These are phyloP conservation scores for Mallotus japonicus DNA, from an alignment of 441 rosid genomes.

Conservation along the genomic window DNA sequence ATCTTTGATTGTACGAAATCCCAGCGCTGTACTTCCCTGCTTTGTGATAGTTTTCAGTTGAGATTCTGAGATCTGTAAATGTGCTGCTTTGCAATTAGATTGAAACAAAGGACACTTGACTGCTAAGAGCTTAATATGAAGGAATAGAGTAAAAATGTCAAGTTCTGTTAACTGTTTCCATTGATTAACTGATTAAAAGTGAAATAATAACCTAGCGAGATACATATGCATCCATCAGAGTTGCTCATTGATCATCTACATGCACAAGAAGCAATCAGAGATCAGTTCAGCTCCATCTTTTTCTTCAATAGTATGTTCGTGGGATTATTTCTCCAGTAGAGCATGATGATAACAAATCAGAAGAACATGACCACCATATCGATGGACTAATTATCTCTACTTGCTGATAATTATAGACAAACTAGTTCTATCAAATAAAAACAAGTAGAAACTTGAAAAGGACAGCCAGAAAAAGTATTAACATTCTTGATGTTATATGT, in stretches of 20 bases:
- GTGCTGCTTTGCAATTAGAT: background rate
- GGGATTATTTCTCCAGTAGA: conserved; percentile 57
- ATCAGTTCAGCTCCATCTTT: conserved; percentile 66
- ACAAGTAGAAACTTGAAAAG: background rate
- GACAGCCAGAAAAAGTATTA: background rate
- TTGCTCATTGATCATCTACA: conserved; percentile 49
- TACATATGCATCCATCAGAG: no score
- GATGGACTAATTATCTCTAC: background rate
- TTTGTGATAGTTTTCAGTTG: conserved; percentile 43
- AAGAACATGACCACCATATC: no score
- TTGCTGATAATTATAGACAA: background rate
- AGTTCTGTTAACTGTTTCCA: background rate
- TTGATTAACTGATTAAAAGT: no score
- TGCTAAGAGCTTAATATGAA: background rate
- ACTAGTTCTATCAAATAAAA: background rate
- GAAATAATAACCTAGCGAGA: no score
- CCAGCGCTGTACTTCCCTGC: conserved; percentile 46
- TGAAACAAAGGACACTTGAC: no score
- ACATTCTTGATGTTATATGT: no score
- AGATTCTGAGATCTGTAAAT: conserved; percentile 7
- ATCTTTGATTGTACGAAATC: conserved; percentile 34
- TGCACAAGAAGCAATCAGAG: conserved; percentile 64
- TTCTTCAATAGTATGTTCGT: conserved; percentile 67
- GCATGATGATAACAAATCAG: conserved; percentile 33
- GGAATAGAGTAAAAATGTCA: no score